phyloP scores from a whole-genome alignment of 1,284 basidiomycete genomes.

The Meripilus lineatus region DNA sequence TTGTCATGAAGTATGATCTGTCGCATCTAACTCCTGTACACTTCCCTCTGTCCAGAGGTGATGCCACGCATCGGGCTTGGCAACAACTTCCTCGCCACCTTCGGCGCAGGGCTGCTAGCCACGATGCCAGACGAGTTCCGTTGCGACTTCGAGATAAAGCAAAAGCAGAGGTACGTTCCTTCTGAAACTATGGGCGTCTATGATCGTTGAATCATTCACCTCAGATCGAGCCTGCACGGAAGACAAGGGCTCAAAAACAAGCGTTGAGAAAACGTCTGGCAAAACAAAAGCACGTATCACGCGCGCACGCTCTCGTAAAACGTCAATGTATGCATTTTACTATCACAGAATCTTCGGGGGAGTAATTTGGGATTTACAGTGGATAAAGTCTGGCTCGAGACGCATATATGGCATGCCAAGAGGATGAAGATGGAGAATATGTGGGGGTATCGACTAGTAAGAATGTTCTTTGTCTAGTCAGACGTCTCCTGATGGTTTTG shows the following conservation, averaged over 20 bases:
- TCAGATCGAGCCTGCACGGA: no score
- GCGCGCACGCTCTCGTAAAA: constrained; percentile 52
- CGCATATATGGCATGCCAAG: constrained; percentile 93
- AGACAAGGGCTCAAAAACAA: no score
- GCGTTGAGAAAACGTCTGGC: no score
- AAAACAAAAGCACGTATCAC: no score
- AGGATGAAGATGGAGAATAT: constrained; percentile 87
- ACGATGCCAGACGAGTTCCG: constrained; percentile 89
- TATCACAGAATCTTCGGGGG: not conserved
- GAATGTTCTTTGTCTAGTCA: constrained; percentile 5
- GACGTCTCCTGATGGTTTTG: not conserved
- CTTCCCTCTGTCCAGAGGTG: constrained; percentile 22
- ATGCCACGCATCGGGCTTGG: constrained; percentile 79
- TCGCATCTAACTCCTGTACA: not conserved
- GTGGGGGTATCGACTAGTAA: constrained; percentile 84
- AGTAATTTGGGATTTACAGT: constrained; percentile 33
- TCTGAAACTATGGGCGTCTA: no score
- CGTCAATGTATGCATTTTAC: constrained; percentile 54
- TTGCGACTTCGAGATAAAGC: constrained; percentile 75
- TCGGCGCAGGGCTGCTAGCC: constrained; percentile 86
- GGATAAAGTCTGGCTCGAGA: constrained; percentile 87
- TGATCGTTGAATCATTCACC: no score
- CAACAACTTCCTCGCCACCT: constrained; percentile 88
- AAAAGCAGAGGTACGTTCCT: constrained; percentile 73
- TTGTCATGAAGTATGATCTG: not conserved